Evolutionary conservation across 2,329 filamentous ascomycete species (phyloP).

Genomic region (Cercospora citrullina): DNA sequence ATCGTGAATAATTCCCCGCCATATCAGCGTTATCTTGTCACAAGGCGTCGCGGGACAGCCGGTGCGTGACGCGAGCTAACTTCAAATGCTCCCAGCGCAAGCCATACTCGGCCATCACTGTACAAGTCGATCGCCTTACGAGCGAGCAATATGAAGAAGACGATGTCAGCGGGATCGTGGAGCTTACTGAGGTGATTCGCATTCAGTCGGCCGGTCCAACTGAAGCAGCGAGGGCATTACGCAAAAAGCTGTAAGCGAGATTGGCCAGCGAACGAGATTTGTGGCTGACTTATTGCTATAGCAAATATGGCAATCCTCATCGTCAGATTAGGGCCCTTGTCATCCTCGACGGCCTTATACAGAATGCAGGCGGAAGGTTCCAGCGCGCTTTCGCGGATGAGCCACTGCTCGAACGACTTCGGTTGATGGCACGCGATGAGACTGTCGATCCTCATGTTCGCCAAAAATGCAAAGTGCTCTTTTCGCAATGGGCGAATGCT

Average conservation of each 20-base stretch:
- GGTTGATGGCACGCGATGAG: slow-evolving; percentile 81
- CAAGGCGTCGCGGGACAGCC: not conserved
- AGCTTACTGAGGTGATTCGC: slow-evolving; percentile 90
- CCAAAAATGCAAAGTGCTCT: slow-evolving; percentile 83
- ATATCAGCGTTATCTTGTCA: not conserved
- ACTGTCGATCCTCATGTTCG: slow-evolving; percentile 83
- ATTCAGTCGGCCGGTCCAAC: slow-evolving; percentile 82
- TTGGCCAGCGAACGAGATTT: slow-evolving; percentile 7
- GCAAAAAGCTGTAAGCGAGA: slow-evolving; percentile 78
- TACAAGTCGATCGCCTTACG: slow-evolving; percentile 86
- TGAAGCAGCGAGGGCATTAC: slow-evolving; percentile 86
- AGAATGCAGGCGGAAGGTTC: slow-evolving; percentile 87
- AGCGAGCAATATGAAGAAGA: slow-evolving; percentile 88
- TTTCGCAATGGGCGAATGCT: slow-evolving; percentile 78
- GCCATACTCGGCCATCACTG: slow-evolving; percentile 90
- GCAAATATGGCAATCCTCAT: slow-evolving; percentile 93
- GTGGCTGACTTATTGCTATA: slow-evolving; percentile 34
- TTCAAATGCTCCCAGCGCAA: slow-evolving; percentile 56
- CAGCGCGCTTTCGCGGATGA: slow-evolving; percentile 88
- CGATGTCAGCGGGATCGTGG: slow-evolving; percentile 86
- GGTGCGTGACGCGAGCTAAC: not conserved
- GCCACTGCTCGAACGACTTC: slow-evolving; percentile 83
- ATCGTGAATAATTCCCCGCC: not conserved
- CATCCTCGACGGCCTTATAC: slow-evolving; percentile 87
- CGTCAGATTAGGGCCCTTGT: slow-evolving; percentile 85